Percentiles rank a stretch among this genome's conserved stretches.
Evolutionary conservation across 805 yeast genomes (phyloP).

Genomic region (Myxozyma sirexii): DNA sequence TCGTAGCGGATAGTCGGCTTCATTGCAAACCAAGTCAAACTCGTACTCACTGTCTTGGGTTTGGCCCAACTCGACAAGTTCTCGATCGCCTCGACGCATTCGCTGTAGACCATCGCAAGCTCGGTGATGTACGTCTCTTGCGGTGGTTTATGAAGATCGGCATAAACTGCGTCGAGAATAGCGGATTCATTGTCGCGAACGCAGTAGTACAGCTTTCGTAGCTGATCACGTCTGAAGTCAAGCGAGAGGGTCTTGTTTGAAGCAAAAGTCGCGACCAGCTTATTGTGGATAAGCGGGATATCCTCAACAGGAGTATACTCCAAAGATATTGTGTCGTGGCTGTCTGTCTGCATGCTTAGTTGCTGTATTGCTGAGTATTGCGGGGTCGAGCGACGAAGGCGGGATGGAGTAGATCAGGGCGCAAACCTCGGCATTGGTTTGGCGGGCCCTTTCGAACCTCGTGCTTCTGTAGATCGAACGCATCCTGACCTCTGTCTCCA

Average conservation of each 20-base stretch:
- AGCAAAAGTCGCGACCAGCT: constrained; percentile 49
- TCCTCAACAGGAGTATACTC: constrained; percentile 45
- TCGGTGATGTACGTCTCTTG: constrained; percentile 69
- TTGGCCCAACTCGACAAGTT: constrained; percentile 64
- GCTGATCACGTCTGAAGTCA: constrained; percentile 60
- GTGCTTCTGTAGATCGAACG: too few relatives aligned
- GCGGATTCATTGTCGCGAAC: constrained; percentile 59
- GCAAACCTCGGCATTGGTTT: too few relatives aligned
- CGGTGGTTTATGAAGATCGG: constrained; percentile 68
- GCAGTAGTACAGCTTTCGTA: constrained; percentile 67
- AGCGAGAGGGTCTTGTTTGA: constrained; percentile 54
- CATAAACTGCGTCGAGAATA: constrained; percentile 58
- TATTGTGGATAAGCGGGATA: constrained; percentile 53
- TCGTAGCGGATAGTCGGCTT: constrained; percentile 40
- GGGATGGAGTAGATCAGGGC: too few relatives aligned
- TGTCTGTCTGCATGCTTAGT: background rate
- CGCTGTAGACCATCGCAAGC: constrained; percentile 53
- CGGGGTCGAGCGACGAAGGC: too few relatives aligned
- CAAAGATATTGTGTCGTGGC: background rate
- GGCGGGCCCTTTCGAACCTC: too few relatives aligned
- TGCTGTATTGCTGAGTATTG: background rate
- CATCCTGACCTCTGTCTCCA: too few relatives aligned
- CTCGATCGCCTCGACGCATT: constrained; percentile 60
- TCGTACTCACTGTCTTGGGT: constrained; percentile 42
- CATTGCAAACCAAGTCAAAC: constrained; percentile 10